A percentile compares a stretch with the other conserved stretches of the same genome.
Conservation (phyloP, 768 basidiomycete genomes). For the Leccinum fibrillosum region DNA sequence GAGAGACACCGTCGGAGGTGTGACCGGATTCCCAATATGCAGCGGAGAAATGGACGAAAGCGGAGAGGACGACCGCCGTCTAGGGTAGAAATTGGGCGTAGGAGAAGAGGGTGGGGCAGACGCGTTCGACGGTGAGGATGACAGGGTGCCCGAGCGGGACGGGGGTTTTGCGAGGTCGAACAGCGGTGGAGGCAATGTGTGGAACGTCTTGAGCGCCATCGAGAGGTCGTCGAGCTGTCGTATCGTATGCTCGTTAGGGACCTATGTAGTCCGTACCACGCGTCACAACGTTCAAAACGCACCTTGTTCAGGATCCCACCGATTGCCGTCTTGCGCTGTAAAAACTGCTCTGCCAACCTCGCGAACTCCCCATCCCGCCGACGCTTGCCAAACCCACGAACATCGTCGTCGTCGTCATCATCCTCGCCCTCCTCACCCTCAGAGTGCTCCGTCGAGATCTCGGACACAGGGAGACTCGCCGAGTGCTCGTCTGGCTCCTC, state of each 20-base stretch:
- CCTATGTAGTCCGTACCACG: neutral
- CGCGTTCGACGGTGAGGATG: constrained; percentile 21
- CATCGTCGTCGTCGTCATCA: constrained; percentile 36
- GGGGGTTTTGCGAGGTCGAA: constrained; percentile 32
- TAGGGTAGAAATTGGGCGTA: neutral
- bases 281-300: constrained; percentile 22
- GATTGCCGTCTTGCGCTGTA: constrained; percentile 65
- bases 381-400: constrained; percentile 52
- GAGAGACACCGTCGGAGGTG: too few species aligned
- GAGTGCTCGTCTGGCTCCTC: constrained; percentile 21
- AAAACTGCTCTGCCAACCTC: constrained; percentile 59
- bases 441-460: constrained; percentile 22
- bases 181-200: constrained; percentile 40
- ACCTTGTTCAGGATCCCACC: constrained; percentile 75
- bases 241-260: neutral
- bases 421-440: constrained; percentile 38
- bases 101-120: constrained; percentile 18
- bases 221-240: constrained; percentile 31
- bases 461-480: constrained; percentile 18
- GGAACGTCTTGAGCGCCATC: constrained; percentile 39
- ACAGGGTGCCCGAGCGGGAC: constrained; percentile 31
- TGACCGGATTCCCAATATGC: too few species aligned
- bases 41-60: neutral
- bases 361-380: constrained; percentile 68
- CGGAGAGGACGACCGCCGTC: constrained; percentile 1